phyloP scores from a whole-genome alignment of 202 grass and related monocot genomes.

The Dendrocalamus latiflorus region DNA sequence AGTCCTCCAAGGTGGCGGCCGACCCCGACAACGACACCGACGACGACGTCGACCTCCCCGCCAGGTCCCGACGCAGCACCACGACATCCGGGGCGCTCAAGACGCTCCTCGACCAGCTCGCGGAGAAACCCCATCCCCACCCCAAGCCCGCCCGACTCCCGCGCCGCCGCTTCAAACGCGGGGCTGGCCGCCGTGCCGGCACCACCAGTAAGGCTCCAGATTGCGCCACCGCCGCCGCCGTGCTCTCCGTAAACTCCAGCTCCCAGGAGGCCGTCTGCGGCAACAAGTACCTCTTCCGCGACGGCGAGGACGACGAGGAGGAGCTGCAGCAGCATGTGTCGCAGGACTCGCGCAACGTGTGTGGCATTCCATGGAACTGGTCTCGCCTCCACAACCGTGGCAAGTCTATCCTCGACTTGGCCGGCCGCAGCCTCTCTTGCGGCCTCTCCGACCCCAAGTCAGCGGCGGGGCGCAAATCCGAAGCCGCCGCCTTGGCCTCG shows the following conservation, averaged over 20 bases:
- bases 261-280: slow-evolving; percentile 75
- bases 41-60: background rate
- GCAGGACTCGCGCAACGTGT: slow-evolving; percentile 66
- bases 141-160: slow-evolving; percentile 29
- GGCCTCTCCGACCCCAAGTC: slow-evolving; percentile 69
- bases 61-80: slow-evolving; percentile 33
- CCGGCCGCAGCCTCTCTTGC: slow-evolving; percentile 70
- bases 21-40: slow-evolving; percentile 27
- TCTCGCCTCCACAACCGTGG: slow-evolving; percentile 84
- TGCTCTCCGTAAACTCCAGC: slow-evolving; percentile 60
- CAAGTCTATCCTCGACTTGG: slow-evolving; percentile 77
- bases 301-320: slow-evolving; percentile 7
- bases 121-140: slow-evolving; percentile 36
- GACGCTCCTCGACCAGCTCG: slow-evolving; percentile 51
- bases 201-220: background rate
- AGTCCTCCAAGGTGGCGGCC: slow-evolving; percentile 58
- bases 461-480: slow-evolving; percentile 32
- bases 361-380: slow-evolving; percentile 95
- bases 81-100: slow-evolving; percentile 25
- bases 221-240: slow-evolving; percentile 13
- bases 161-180: slow-evolving; percentile 48
- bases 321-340: slow-evolving; percentile 54
- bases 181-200: slow-evolving; percentile 20
- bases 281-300: slow-evolving; percentile 45
- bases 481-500: slow-evolving; percentile 28